These are phyloP conservation scores for Rubus idaeus DNA, from an alignment of 306 rosid genomes.

Conservation along the genomic window DNA sequence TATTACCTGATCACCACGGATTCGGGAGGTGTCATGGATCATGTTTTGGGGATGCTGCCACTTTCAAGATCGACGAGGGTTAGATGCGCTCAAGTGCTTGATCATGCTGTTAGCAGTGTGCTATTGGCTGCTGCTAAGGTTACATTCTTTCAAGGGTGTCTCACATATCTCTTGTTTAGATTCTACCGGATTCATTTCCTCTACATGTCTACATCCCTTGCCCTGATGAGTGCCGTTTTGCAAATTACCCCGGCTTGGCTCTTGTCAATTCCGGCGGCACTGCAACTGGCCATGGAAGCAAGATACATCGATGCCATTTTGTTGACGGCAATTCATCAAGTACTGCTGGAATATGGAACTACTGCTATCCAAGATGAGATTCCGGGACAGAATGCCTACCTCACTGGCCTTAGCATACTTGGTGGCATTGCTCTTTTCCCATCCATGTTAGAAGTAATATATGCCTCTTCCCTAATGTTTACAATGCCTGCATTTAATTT, in stretches of 20 bases:
- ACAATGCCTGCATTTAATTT: background rate
- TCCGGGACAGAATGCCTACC: conserved; percentile 42
- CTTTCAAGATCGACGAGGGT: conserved; percentile 33
- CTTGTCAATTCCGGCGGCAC: conserved; percentile 32
- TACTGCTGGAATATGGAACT: conserved; percentile 38
- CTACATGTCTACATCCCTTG: conserved; percentile 35
- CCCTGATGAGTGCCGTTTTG: conserved; percentile 35
- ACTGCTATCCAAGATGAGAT: conserved; percentile 44
- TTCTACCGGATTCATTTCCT: conserved; percentile 39
- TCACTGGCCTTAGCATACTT: conserved; percentile 44
- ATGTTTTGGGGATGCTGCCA: conserved; percentile 36
- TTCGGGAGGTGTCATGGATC: conserved; percentile 42
- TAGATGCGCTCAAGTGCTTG: conserved; percentile 41
- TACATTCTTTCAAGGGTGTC: conserved; percentile 39
- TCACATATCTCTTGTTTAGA: conserved; percentile 40
- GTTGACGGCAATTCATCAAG: conserved; percentile 33
- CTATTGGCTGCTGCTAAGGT: conserved; percentile 38
- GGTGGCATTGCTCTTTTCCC: conserved; percentile 44
- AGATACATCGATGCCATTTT: conserved; percentile 36
- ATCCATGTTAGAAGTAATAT: conserved; percentile 32
- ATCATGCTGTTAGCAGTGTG: conserved; percentile 41
- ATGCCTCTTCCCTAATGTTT: background rate
- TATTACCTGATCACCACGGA: conserved; percentile 40
- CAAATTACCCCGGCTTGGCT: conserved; percentile 37
- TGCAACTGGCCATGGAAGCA: conserved; percentile 36